A percentile compares a stretch with the other conserved stretches of the same genome.
These are phyloP conservation scores for Adansonia madagascariensis DNA, from an alignment of 441 rosid species.

Conservation along the genomic window DNA sequence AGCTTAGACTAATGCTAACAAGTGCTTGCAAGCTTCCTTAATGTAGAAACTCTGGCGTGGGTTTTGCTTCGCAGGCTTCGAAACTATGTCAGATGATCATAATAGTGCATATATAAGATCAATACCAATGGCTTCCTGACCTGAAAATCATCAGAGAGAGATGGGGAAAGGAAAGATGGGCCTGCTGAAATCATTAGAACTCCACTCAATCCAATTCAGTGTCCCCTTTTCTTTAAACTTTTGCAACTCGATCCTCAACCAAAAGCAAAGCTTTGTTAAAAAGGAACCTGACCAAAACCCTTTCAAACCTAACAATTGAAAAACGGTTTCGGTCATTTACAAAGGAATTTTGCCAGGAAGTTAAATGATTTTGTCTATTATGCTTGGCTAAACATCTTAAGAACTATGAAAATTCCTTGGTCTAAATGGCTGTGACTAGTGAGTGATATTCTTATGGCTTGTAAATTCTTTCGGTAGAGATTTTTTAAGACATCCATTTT, in stretches of 20 bases:
- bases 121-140: not conserved
- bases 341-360: not conserved
- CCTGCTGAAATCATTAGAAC: slow-evolving; percentile 37
- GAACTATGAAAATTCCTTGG: not conserved
- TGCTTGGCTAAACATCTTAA: not conserved
- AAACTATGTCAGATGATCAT: not conserved
- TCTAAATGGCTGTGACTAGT: not conserved
- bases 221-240: slow-evolving; percentile 23
- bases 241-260: slow-evolving; percentile 33
- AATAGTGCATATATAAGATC: no score
- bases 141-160: slow-evolving; percentile 25
- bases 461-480: no score
- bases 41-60: not conserved
- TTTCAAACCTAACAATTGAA: slow-evolving; percentile 23
- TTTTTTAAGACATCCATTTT: not conserved
- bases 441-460: not conserved
- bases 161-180: slow-evolving; percentile 7
- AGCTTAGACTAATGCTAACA: not conserved
- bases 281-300: slow-evolving; percentile 18
- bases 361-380: not conserved
- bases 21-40: slow-evolving; percentile 16
- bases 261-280: slow-evolving; percentile 17
- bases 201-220: slow-evolving; percentile 45
- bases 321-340: slow-evolving; percentile 8
- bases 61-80: slow-evolving; percentile 10